Percentiles rank a stretch among this genome's conserved stretches.
Conservation (phyloP, 805 yeast species). For the Starmera amethionina region DNA sequence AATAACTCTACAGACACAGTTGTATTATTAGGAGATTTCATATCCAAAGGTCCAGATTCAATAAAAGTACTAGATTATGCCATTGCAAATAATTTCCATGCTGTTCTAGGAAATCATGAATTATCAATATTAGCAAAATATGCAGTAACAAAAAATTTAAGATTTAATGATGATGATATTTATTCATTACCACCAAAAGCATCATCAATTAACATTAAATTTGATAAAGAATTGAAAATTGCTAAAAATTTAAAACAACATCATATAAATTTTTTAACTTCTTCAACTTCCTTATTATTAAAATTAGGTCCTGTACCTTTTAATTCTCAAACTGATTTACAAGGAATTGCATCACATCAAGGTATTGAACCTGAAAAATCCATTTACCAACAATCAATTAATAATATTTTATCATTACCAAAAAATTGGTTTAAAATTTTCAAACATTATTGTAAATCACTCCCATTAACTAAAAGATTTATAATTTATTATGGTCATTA, state of each 20-base stretch:
- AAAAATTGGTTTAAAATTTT: constrained; percentile 46
- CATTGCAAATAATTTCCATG: constrained; percentile 47
- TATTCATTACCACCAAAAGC: constrained; percentile 12
- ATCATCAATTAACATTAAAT: constrained; percentile 1
- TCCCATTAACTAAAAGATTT: constrained; percentile 19
- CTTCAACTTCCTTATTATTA: constrained; percentile 51
- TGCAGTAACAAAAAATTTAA: constrained; percentile 29
- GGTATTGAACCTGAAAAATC: constrained; percentile 51
- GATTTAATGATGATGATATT: constrained; percentile 9
- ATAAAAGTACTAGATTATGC: constrained; percentile 58
- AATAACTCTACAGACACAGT: constrained; percentile 44
- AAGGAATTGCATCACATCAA: constrained; percentile 68
- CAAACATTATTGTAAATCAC: constrained; percentile 11
- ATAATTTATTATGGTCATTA: constrained; percentile 82
- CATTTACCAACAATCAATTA: constrained; percentile 42
- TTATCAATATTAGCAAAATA: constrained; percentile 58
- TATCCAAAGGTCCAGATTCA: constrained; percentile 78
- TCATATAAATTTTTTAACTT: constrained; percentile 50
- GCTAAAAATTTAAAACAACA: constrained; percentile 33
- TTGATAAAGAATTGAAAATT: constrained; percentile 9
- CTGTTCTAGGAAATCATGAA: constrained; percentile 89
- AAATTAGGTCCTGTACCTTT: constrained; percentile 46
- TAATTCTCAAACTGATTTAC: constrained; percentile 8
- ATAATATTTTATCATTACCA: constrained; percentile 56
- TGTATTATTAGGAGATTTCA: constrained; percentile 74